These are phyloP conservation scores for Crithidia acanthocephali DNA, from an alignment of 208 protist genomes.

Conservation along the genomic window DNA sequence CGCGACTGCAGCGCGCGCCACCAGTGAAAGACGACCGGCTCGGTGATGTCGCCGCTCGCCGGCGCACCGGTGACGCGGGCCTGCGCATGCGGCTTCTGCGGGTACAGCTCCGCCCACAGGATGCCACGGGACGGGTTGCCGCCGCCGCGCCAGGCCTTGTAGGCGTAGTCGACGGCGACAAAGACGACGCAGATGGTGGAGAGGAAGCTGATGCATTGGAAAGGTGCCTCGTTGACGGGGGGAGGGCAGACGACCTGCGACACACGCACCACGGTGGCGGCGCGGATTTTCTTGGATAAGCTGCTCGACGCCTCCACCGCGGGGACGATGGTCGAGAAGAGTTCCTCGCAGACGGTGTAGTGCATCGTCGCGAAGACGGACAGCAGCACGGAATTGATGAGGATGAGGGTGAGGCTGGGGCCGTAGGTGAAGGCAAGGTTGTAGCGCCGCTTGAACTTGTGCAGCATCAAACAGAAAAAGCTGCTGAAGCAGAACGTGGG, in stretches of 20 bases:
- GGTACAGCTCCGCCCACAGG: slow-evolving; percentile 69
- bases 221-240: slow-evolving; percentile 28
- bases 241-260: slow-evolving; percentile 21
- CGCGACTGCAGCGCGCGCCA: slow-evolving; percentile 4
- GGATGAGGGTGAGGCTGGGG: slow-evolving; percentile 41
- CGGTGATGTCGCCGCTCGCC: background rate
- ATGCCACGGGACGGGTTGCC: slow-evolving; percentile 78
- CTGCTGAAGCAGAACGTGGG: slow-evolving; percentile 63
- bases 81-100: slow-evolving; percentile 26
- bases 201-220: slow-evolving; percentile 41
- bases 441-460: slow-evolving; percentile 74
- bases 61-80: background rate
- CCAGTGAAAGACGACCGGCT: slow-evolving; percentile 10
- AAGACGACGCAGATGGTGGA: slow-evolving; percentile 54
- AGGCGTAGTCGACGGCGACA: slow-evolving; percentile 66
- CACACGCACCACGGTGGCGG: slow-evolving; percentile 1
- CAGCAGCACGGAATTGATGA: slow-evolving; percentile 80
- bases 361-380: slow-evolving; percentile 68
- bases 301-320: slow-evolving; percentile 6
- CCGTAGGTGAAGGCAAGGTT: slow-evolving; percentile 75
- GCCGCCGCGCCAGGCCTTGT: slow-evolving; percentile 50
- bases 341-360: slow-evolving; percentile 54
- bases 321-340: slow-evolving; percentile 27
- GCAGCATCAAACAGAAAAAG: slow-evolving; percentile 57
- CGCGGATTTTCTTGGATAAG: slow-evolving; percentile 5